Evolutionary conservation across 1,284 basidiomycete genomes (phyloP).

Genomic region (Sporisorium scitamineum): DNA sequence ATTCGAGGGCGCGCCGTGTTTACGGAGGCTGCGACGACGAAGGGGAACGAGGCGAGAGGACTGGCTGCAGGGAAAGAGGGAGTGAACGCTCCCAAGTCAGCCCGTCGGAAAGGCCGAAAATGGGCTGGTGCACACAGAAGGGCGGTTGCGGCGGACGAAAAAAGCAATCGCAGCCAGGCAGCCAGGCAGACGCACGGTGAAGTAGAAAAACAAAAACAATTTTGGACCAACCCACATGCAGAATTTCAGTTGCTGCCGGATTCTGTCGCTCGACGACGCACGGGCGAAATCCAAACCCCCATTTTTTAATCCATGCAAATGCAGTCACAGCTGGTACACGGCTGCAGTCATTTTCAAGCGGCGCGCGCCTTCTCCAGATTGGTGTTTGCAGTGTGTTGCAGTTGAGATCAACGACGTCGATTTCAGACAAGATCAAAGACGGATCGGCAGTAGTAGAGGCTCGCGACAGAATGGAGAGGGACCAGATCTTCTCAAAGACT

Average conservation of each 20-base stretch:
- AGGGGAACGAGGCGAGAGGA: background rate
- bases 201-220: conserved; percentile 4
- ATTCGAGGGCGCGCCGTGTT: conserved; percentile 17
- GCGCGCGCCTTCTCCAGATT: background rate
- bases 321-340: background rate
- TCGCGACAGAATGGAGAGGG: no score
- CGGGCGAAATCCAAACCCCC: background rate
- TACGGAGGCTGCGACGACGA: conserved; percentile 29
- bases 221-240: background rate
- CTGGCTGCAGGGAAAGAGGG: background rate
- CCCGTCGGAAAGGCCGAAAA: conserved; percentile 3
- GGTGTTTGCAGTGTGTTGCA: no score
- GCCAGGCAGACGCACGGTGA: background rate
- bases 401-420: no score
- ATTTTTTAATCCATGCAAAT: background rate
- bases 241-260: background rate
- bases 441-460: no score
- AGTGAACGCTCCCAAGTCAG: background rate
- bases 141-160: conserved; percentile 14
- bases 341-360: background rate
- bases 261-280: background rate
- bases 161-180: background rate
- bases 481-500: background rate
- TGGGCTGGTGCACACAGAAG: background rate
- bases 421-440: no score